A percentile compares a stretch with the other conserved stretches of the same genome.
Evolutionary conservation across 805 yeast genomes (phyloP).

Genomic region (Kazachstania kunashirensis): DNA sequence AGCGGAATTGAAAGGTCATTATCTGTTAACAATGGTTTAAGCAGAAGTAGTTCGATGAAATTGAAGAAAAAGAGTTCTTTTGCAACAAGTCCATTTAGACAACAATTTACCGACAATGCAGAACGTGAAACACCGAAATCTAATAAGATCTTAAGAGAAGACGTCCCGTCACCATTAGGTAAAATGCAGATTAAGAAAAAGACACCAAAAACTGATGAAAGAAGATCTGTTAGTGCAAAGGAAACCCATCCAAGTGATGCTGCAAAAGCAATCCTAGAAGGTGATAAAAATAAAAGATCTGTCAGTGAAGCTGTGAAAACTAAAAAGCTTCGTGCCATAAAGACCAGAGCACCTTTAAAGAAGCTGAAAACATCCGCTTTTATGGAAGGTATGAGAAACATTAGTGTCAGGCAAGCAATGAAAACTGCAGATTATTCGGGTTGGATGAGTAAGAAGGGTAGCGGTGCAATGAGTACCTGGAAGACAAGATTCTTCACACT

Average conservation of each 20-base stretch:
- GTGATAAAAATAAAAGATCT: conserved; percentile 32
- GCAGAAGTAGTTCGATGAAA: conserved; percentile 5
- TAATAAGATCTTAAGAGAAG: conserved; percentile 6
- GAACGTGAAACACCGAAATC: conserved; percentile 11
- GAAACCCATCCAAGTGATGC: conserved; percentile 23
- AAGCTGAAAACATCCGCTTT: conserved; percentile 71
- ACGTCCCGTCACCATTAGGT: conserved; percentile 1
- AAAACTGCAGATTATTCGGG: conserved; percentile 73
- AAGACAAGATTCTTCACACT: conserved; percentile 73
- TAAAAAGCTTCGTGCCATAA: conserved; percentile 44
- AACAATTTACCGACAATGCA: conserved; percentile 16
- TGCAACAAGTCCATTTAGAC: conserved; percentile 18
- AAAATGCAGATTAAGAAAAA: conserved; percentile 4
- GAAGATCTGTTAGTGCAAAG: conserved; percentile 45
- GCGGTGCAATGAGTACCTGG: conserved; percentile 82
- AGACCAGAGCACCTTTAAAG: conserved; percentile 37
- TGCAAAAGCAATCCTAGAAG: conserved; percentile 9
- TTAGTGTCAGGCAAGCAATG: conserved; percentile 70
- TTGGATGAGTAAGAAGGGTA: conserved; percentile 93
- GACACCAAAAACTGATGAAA: conserved; percentile 19
- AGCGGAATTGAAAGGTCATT: conserved; percentile 8
- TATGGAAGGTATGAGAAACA: conserved; percentile 74
- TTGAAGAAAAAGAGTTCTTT: conserved; percentile 15
- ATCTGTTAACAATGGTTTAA: conserved; percentile 3
- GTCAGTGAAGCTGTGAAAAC: conserved; percentile 42